Evolutionary conservation across 306 rosid genomes (phyloP).

Genomic region (Quercus alba): DNA sequence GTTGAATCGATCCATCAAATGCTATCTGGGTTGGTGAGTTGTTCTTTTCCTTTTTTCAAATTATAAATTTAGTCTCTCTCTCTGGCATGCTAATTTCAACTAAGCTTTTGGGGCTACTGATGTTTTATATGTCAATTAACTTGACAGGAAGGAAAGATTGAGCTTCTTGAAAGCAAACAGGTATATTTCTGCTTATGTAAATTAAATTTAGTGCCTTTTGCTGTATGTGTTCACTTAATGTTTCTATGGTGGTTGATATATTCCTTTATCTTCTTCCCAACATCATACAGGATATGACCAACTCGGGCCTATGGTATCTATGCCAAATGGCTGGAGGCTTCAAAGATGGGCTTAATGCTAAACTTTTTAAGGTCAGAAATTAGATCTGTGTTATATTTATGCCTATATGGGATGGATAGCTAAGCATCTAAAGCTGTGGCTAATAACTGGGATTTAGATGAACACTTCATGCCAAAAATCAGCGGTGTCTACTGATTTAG

Average conservation of each 20-base stretch:
- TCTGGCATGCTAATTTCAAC: neutral
- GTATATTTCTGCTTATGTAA: slow-evolving; percentile 20
- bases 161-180: slow-evolving; percentile 52
- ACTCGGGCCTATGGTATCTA: slow-evolving; percentile 51
- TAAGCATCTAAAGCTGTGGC: neutral
- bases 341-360: slow-evolving; percentile 27
- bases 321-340: slow-evolving; percentile 44
- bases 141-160: slow-evolving; percentile 46
- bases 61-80: too few species aligned
- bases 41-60: neutral
- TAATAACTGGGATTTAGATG: neutral
- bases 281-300: slow-evolving; percentile 35
- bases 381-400: neutral
- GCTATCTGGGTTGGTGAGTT: slow-evolving; percentile 53
- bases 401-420: neutral
- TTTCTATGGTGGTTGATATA: neutral
- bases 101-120: neutral
- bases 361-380: slow-evolving; percentile 32
- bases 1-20: slow-evolving; percentile 43
- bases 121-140: slow-evolving; percentile 4
- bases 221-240: neutral
- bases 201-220: neutral
- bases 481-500: neutral
- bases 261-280: neutral
- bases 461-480: neutral